Conservation (phyloP, 2,329 filamentous ascomycete genomes). For the Thielaviopsis cerberus region DNA sequence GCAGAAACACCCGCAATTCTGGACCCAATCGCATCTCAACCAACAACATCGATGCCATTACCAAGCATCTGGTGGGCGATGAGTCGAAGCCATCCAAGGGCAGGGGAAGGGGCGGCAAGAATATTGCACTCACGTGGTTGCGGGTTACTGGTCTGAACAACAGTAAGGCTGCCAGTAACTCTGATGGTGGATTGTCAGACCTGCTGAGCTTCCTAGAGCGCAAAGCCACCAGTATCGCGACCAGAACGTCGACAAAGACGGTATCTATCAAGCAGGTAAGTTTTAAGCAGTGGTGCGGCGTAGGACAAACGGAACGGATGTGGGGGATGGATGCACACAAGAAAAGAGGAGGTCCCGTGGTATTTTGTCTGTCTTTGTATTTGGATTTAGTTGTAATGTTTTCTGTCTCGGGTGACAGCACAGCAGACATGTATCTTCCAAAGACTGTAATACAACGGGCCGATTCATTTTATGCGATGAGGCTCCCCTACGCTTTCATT, state of each 20-base stretch:
- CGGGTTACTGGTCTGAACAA: slow-evolving; percentile 44
- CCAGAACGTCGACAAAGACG: slow-evolving; percentile 25
- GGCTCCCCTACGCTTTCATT: neutral
- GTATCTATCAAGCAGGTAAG: slow-evolving; percentile 64
- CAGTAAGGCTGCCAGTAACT: slow-evolving; percentile 49
- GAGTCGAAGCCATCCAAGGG: slow-evolving; percentile 17
- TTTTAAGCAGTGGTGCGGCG: slow-evolving; percentile 18
- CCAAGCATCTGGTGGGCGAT: slow-evolving; percentile 25
- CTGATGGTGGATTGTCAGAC: slow-evolving; percentile 46
- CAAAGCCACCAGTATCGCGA: slow-evolving; percentile 41
- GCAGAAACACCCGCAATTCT: slow-evolving; percentile 15
- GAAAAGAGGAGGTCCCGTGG: slow-evolving; percentile 1
- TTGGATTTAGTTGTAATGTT: slow-evolving; percentile 14
- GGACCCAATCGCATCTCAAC: slow-evolving; percentile 14
- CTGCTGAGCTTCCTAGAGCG: slow-evolving; percentile 52
- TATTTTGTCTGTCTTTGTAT: slow-evolving; percentile 18
- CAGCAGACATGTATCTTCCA: neutral
- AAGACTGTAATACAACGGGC: slow-evolving; percentile 9
- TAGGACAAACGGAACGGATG: slow-evolving; percentile 19
- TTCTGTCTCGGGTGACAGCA: slow-evolving; percentile 6
- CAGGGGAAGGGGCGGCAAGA: neutral
- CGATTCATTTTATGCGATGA: neutral
- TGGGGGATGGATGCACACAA: neutral
- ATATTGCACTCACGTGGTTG: slow-evolving; percentile 17
- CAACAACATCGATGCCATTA: slow-evolving; percentile 25